Evolutionary conservation across 2,329 filamentous ascomycete genomes (phyloP).

Genomic region (Myotisia sp.): DNA sequence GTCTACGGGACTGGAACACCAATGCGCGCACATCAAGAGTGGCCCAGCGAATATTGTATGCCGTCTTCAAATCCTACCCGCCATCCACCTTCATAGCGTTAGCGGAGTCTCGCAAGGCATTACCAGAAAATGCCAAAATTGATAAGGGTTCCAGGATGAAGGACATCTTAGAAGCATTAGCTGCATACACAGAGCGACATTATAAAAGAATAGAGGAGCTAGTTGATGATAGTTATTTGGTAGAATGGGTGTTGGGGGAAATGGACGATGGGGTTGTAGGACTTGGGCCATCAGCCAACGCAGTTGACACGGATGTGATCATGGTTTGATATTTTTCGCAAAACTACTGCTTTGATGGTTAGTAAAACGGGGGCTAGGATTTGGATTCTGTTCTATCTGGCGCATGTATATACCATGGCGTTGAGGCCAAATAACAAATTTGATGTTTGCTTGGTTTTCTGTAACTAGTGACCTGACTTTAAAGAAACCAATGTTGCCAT

Average conservation of each 20-base stretch:
- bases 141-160: slow-evolving; percentile 42
- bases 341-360: too few relatives aligned
- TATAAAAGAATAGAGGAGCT: slow-evolving; percentile 81
- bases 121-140: slow-evolving; percentile 18
- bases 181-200: slow-evolving; percentile 83
- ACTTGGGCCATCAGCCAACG: slow-evolving; percentile 8
- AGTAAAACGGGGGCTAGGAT: too few relatives aligned
- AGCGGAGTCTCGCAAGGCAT: slow-evolving; percentile 25
- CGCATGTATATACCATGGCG: too few relatives aligned
- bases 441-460: too few relatives aligned
- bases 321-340: slow-evolving; percentile 28
- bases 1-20: slow-evolving; percentile 92
- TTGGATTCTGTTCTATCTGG: too few relatives aligned
- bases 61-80: slow-evolving; percentile 67
- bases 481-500: too few relatives aligned
- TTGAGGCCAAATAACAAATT: too few relatives aligned
- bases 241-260: slow-evolving; percentile 83
- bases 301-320: slow-evolving; percentile 23
- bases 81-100: slow-evolving; percentile 61
- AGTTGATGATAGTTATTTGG: slow-evolving; percentile 82
- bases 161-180: slow-evolving; percentile 75
- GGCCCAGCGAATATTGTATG: slow-evolving; percentile 70
- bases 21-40: slow-evolving; percentile 76
- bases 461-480: too few relatives aligned
- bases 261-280: slow-evolving; percentile 59